These are phyloP conservation scores for Polytrichum commune DNA, from an alignment of 225 moss, liverwort and hornwort genomes.

Conservation along the genomic window DNA sequence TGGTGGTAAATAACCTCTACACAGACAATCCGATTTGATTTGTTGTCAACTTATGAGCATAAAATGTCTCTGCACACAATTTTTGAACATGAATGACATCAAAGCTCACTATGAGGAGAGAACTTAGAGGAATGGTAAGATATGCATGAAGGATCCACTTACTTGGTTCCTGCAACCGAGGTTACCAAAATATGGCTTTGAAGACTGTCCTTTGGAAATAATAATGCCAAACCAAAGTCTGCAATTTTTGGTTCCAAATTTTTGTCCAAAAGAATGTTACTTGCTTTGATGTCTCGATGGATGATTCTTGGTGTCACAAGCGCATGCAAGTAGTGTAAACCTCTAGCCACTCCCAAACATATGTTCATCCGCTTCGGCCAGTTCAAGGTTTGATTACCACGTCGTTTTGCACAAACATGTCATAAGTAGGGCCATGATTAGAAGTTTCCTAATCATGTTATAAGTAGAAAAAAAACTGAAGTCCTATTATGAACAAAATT, in stretches of 20 bases:
- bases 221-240: conserved; percentile 45
- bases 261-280: neutral
- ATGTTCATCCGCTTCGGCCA: neutral
- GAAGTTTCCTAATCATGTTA: neutral
- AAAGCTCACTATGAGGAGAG: neutral
- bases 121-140: neutral
- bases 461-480: too few species aligned
- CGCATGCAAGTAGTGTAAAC: neutral
- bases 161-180: conserved; percentile 32
- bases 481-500: too few species aligned
- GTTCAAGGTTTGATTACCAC: neutral
- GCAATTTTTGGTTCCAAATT: conserved; percentile 29
- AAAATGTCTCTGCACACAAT: neutral
- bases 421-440: neutral
- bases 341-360: neutral
- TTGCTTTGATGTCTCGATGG: neutral
- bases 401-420: neutral
- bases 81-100: neutral
- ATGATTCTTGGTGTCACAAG: neutral
- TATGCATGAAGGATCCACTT: neutral
- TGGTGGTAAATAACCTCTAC: conserved; percentile 44
- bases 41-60: neutral
- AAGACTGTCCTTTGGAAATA: conserved; percentile 12
- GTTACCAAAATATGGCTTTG: conserved; percentile 24
- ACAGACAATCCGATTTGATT: neutral